Base-by-base conservation (phyloP, 176 grass and related monocot genomes). In the Tillandsia leiboldiana region DNA sequence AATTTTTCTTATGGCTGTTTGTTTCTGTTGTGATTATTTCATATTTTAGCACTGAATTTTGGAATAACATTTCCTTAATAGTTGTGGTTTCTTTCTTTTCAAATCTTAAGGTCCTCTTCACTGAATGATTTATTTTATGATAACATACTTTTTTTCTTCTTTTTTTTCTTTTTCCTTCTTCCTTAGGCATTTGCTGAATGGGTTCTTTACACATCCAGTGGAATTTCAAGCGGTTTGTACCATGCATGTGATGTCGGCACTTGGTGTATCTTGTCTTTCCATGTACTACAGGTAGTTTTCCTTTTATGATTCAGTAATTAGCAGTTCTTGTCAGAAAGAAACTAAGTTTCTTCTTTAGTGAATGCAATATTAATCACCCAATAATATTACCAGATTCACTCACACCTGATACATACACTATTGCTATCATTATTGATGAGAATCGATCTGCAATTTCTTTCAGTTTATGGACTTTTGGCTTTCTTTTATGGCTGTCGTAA, bases 391-490 rank as follows among this genome's bases (percentile, higher is more conserved):
- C 33, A 42, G 33, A 42, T 42, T 42, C 33, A 42, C 33, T 42
- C 33, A 42, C 5, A 42, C 33, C 33, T 6, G 33, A 42, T 42
- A 42, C 3, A 42, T 42, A 7, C 33, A 42, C 33, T 42, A 42
- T 65, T 76, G 57, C 48, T 68, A 33, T 65, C 9, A 72, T 51
- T 26, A 64, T 8, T 70, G 27, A 61, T 79, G 64, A 81, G 59
- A 26, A 73, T 65, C 2, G 26, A 22, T 49, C 62, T 77, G 3
- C 72, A 48, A 80, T 14, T 67, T 69, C 50, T 26, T 81, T 51
- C 81, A 97, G 86, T 92, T 97, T 90, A 71, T 97, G 64, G 93
- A 92, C 65, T 97, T 97, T 70, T 97, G 94, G 89, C 89, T 97
- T 81, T 90, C 94, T 29, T 97, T 97, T 70, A 97, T 97, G 94